Evolutionary conservation across 495 filamentous ascomycete genomes (phyloP), one percentile per base, ranked within the genome.

Genomic region (Rhypophila decipiens): DNA sequence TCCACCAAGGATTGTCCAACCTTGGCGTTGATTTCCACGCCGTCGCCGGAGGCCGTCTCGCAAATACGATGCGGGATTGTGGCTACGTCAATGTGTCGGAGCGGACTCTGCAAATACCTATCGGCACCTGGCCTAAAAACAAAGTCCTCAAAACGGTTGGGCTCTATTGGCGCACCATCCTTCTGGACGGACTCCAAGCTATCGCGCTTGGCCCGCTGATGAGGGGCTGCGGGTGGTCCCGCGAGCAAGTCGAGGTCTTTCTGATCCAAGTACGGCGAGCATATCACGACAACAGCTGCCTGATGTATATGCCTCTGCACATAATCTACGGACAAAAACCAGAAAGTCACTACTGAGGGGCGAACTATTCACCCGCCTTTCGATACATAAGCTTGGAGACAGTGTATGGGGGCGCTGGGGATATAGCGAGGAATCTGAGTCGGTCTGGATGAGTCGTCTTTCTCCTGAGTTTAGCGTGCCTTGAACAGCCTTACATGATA

Each of bases 101-200:
- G 51, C 67, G 66, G 17, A 56, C 71, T 5, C 81, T 81, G 49
- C 82, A 85, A 42, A 69, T 85, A 52, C 85, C 84, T 9, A 70
- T 85, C 46, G 83, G 83, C 1, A 72, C 75, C 1, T 88, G 85
- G 85, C 71, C 83, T 5, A 77, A 68, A 55, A 80, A 87, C 48
- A 74, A 70, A 34, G 67, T 72, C 13, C 56, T 85, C 55, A 85
- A 83, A 58, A 73, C 76, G 49, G 77, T 86, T 19, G 84, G 84
- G 9, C 38, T 75, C 20, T 75, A 74, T 38, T 77, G 71, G 53
- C 67, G 71, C 48, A 81, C 75, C 38, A 80, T 84, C 42, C 55
- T 79, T 33, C 51, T 80, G 2, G 75, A 84, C 52, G 80, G 83
- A 13, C 62, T 83, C 37, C 69, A 80, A 52, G 78, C 80, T 4